These are phyloP conservation scores for Globisporangium abappressorium DNA, from an alignment of 352 stramenopile genomes.

Conservation along the genomic window DNA sequence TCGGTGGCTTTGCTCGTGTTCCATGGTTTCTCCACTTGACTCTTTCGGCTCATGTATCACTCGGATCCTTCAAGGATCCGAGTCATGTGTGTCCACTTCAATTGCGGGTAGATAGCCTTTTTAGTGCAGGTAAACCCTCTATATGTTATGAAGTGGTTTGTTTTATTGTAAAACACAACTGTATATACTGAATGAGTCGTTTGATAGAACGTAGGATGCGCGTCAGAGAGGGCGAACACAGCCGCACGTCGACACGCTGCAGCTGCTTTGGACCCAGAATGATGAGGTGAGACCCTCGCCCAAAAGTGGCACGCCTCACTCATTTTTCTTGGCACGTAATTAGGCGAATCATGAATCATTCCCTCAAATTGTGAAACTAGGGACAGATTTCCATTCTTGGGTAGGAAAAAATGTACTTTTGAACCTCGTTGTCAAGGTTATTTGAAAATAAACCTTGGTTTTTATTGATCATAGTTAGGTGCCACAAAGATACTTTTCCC, in stretches of 20 bases:
- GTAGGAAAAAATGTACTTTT: neutral
- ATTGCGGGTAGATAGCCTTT: neutral
- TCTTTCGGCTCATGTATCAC: neutral
- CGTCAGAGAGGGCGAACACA: neutral
- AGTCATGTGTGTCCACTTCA: constrained; percentile 1
- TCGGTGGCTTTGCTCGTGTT: constrained; percentile 6
- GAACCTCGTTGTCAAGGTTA: neutral
- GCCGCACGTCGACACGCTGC: neutral
- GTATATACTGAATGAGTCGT: neutral
- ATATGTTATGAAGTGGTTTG: neutral
- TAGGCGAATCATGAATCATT: neutral
- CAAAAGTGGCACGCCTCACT: neutral
- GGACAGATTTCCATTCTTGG: neutral
- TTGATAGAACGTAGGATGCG: neutral
- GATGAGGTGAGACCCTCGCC: neutral
- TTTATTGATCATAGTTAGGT: neutral
- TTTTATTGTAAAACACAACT: neutral
- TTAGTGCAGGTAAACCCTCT: no score
- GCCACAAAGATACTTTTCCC: neutral
- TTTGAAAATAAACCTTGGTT: neutral
- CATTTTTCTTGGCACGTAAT: neutral
- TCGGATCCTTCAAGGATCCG: neutral
- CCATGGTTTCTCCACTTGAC: constrained; percentile 6
- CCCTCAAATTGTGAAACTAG: neutral
- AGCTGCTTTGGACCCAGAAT: constrained; percentile 3